phyloP scores from a whole-genome alignment of 1,139 yeast genomes.

The Geotrichum macrosporum region DNA sequence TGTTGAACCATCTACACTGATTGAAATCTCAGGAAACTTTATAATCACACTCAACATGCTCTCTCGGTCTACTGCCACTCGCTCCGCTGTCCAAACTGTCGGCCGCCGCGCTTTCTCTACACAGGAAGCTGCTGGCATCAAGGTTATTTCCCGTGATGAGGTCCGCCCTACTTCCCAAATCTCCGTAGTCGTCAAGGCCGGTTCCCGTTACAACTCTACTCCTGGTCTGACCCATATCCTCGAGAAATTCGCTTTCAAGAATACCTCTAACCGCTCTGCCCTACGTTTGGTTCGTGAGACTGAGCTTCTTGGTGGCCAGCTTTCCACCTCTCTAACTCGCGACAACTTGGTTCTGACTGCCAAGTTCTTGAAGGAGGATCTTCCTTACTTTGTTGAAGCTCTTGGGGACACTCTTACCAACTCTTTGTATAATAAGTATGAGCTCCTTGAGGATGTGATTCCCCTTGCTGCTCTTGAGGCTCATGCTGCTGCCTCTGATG shows the following conservation, averaged over 20 bases:
- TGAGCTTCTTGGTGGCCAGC: slow-evolving; percentile 86
- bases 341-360: slow-evolving; percentile 79
- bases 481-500: slow-evolving; percentile 47
- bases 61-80: slow-evolving; percentile 21
- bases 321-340: slow-evolving; percentile 68
- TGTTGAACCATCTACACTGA: slow-evolving; percentile 3
- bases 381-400: slow-evolving; percentile 89
- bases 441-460: slow-evolving; percentile 71
- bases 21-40: slow-evolving; percentile 3
- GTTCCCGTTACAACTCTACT: slow-evolving; percentile 67
- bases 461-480: slow-evolving; percentile 64
- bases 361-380: slow-evolving; percentile 76
- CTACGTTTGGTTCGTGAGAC: slow-evolving; percentile 91
- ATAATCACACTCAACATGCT: slow-evolving; percentile 17
- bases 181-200: slow-evolving; percentile 79
- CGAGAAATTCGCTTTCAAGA: slow-evolving; percentile 76
- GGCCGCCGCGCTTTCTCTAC: slow-evolving; percentile 34
- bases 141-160: slow-evolving; percentile 46
- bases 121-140: slow-evolving; percentile 38
- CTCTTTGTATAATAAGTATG: slow-evolving; percentile 70
- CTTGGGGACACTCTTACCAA: slow-evolving; percentile 71
- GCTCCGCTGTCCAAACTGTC: slow-evolving; percentile 19
- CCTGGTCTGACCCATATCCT: slow-evolving; percentile 86
- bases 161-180: slow-evolving; percentile 61
- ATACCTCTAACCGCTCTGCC: slow-evolving; percentile 80